These are phyloP conservation scores for Leptosphaerulina australis DNA, from an alignment of 2,329 filamentous ascomycete genomes.

Conservation along the genomic window DNA sequence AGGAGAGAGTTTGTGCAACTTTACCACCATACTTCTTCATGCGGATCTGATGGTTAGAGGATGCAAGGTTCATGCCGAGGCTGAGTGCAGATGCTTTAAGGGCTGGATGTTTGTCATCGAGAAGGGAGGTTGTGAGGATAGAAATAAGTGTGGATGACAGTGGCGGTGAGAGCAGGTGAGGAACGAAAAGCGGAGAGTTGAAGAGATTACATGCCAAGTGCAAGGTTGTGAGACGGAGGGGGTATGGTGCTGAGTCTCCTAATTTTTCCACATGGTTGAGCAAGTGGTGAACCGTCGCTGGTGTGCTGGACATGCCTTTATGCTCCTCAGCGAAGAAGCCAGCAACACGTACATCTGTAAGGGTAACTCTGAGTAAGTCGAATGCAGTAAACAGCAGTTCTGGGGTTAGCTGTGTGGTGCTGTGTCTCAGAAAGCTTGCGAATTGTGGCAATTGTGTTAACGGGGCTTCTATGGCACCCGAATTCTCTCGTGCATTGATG, in stretches of 20 bases:
- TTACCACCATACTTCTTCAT: conserved; percentile 56
- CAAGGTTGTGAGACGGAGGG: conserved; percentile 79
- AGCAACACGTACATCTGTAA: conserved; percentile 78
- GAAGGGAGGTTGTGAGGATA: conserved; percentile 76
- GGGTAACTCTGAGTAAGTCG: conserved; percentile 80
- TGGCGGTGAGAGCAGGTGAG: conserved; percentile 61
- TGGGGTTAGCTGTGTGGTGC: conserved; percentile 61
- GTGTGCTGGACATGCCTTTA: conserved; percentile 55
- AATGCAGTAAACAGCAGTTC: conserved; percentile 78
- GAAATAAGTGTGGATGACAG: conserved; percentile 65
- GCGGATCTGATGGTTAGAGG: conserved; percentile 70
- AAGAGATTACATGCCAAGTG: conserved; percentile 88
- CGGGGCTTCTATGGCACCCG: conserved; percentile 67
- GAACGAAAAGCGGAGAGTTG: conserved; percentile 71
- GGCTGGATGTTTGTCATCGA: conserved; percentile 75
- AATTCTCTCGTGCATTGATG: conserved; percentile 65
- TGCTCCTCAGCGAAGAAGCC: conserved; percentile 81
- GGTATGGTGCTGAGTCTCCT: conserved; percentile 69
- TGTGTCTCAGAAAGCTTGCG: conserved; percentile 64
- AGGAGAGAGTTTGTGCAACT: conserved; percentile 17
- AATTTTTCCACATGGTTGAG: conserved; percentile 62
- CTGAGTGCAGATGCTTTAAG: conserved; percentile 82
- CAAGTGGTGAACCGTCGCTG: conserved; percentile 61
- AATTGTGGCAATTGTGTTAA: conserved; percentile 74
- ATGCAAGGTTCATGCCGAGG: conserved; percentile 80